Base-by-base conservation (phyloP, 805 yeast genomes). In the Hanseniaspora mollemarum region DNA sequence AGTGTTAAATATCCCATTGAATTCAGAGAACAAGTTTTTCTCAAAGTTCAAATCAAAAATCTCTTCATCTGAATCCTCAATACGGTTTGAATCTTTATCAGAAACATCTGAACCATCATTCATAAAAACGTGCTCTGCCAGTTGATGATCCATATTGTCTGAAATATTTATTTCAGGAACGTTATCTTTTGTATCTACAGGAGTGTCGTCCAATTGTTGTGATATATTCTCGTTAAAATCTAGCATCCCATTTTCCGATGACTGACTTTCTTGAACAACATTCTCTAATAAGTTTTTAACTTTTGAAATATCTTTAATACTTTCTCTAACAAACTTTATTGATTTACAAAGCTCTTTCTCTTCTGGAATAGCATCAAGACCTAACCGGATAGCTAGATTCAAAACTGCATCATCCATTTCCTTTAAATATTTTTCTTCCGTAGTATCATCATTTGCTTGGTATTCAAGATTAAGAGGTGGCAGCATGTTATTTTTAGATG, bases 11-110 rank as follows among this genome's bases (percentile, higher is more conserved):
- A 78, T 73, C 49, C 78, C 79, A 61, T 87, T 95, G 64, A 87
- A 87, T 61, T 86, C 83, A 2, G 87, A 82, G 75, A 85, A 77
- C 38, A 86, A 66, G 58, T 81, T 85, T 44, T 71, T 72, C 57
- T 80, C 85, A 55, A 76, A 65, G 16, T 48, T 48, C 15, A 53
- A 31, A 4, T 43, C 43, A 29, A 44, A 51, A 22, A 45, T 54
- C 26, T 58, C 61, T 15, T 55, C 55, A 15, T 53, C 64, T 25
- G 56, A 60, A 15, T 52, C 57, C 33, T 57, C 67, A 18, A 55
- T 59, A 38, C 55, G 59, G 33, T 54, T 60, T 33, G 41, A 54
- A 31, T 51, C 56, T 36, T 49, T 56, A 46, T 54, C 43, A 40
- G 57, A 58, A 42, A 50, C 50, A 26, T 52, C 59, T 6, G 46